phyloP scores from a whole-genome alignment of 2,329 filamentous ascomycete genomes.

The Xylariaceae sp. region DNA sequence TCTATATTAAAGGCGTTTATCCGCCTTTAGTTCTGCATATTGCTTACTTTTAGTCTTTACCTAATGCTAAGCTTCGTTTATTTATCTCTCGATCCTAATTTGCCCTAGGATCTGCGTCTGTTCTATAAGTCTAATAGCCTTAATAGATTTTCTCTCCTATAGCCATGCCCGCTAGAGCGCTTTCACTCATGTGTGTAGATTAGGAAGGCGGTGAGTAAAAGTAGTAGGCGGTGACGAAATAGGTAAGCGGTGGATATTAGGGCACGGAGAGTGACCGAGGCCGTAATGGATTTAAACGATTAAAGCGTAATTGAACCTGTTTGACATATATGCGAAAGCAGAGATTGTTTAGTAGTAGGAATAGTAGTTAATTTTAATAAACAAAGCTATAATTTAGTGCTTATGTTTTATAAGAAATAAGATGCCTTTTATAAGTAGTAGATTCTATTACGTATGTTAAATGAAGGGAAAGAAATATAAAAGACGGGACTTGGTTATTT shows the following conservation, averaged over 20 bases:
- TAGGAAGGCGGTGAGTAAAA: no score
- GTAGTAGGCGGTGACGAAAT: background rate
- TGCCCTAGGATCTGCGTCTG: background rate
- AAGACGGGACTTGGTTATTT: background rate
- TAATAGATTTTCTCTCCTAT: background rate
- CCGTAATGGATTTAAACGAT: background rate
- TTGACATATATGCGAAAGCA: background rate
- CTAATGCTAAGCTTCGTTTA: background rate
- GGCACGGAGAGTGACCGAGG: background rate
- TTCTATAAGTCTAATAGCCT: background rate
- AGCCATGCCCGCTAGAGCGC: no score
- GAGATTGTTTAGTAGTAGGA: background rate
- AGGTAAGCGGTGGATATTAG: background rate
- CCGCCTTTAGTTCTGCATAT: no score
- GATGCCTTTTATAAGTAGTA: no score
- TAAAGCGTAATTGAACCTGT: background rate
- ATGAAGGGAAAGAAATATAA: background rate
- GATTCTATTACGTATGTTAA: no score
- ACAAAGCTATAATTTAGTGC: no score
- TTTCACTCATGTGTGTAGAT: no score
- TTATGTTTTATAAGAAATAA: no score
- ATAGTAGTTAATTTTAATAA: no score
- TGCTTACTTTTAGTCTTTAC: no score
- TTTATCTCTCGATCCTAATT: background rate
- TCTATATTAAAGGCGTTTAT: no score